Percentiles rank a stretch among this genome's conserved stretches.
phyloP scores from a whole-genome alignment of 768 basidiomycete genomes.

The Lanmaoa pseudosensibilis region DNA sequence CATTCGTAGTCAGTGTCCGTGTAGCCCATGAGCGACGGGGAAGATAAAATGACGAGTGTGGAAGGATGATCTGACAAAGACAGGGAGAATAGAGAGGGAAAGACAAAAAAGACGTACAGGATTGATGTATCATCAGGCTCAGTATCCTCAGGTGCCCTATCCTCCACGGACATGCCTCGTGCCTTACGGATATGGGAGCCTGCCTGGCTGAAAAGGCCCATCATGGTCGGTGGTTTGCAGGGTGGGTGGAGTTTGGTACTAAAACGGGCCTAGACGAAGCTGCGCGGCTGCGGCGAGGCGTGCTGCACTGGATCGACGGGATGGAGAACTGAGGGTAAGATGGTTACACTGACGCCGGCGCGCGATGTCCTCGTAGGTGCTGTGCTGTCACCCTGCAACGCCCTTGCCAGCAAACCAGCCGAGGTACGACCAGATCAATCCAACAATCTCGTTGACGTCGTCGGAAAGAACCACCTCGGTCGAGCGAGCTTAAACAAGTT shows the following conservation, averaged over 20 bases:
- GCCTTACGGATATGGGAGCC: conserved; percentile 64
- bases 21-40: conserved; percentile 28
- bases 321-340: neutral
- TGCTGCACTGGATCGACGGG: neutral
- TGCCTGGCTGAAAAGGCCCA: conserved; percentile 77
- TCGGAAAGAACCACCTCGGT: neutral
- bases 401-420: neutral
- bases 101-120: conserved; percentile 55
- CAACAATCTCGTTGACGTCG: neutral
- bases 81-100: conserved; percentile 23
- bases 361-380: neutral
- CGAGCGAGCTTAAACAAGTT: neutral
- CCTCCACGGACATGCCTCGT: conserved; percentile 65
- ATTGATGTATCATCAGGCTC: conserved; percentile 90
- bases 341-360: neutral
- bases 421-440: neutral
- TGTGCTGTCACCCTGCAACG: conserved; percentile 6
- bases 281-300: conserved; percentile 29
- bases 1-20: conserved; percentile 35
- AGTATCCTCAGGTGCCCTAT: conserved; percentile 76
- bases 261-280: neutral
- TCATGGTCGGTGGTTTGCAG: conserved; percentile 48
- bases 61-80: conserved; percentile 27
- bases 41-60: neutral
- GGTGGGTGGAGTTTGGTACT: neutral